A percentile compares a stretch with the other conserved stretches of the same genome.
Evolutionary conservation across 1,284 basidiomycete species (phyloP).

Genomic region (Hemileia vastatrix): DNA sequence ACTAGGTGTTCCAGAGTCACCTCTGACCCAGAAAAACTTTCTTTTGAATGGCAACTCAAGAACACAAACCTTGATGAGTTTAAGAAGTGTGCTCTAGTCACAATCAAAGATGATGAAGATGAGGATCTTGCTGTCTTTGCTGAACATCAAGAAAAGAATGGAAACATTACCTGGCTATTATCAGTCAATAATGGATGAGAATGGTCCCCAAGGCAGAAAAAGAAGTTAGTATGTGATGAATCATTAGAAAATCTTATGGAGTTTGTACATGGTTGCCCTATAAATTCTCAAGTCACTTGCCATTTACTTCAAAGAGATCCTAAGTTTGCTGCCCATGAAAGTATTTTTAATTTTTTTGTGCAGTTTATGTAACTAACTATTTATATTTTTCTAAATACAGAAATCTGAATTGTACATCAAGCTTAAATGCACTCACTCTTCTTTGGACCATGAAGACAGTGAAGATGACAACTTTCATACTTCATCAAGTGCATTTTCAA

Average conservation of each 20-base stretch:
- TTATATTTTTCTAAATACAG: background rate
- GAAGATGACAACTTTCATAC: too few relatives aligned
- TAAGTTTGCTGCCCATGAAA: background rate
- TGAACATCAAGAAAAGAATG: background rate
- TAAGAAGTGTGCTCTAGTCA: too few relatives aligned
- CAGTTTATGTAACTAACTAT: background rate
- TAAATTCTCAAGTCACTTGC: background rate
- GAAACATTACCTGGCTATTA: background rate
- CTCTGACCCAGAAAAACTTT: too few relatives aligned
- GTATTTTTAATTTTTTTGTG: background rate
- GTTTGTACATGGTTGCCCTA: background rate
- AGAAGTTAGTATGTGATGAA: background rate
- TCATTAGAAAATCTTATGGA: background rate
- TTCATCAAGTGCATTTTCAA: too few relatives aligned
- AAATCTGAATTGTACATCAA: background rate
- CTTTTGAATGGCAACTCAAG: too few relatives aligned
- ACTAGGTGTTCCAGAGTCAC: too few relatives aligned
- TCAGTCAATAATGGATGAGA: background rate
- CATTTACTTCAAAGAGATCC: background rate
- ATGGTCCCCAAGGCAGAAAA: background rate
- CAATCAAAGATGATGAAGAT: background rate
- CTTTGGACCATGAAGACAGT: background rate
- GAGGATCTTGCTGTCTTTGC: background rate
- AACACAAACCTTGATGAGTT: too few relatives aligned
- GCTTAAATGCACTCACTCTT: background rate